These are phyloP conservation scores for Neurospora sp. DNA, from an alignment of 495 filamentous ascomycete genomes.

Conservation along the genomic window DNA sequence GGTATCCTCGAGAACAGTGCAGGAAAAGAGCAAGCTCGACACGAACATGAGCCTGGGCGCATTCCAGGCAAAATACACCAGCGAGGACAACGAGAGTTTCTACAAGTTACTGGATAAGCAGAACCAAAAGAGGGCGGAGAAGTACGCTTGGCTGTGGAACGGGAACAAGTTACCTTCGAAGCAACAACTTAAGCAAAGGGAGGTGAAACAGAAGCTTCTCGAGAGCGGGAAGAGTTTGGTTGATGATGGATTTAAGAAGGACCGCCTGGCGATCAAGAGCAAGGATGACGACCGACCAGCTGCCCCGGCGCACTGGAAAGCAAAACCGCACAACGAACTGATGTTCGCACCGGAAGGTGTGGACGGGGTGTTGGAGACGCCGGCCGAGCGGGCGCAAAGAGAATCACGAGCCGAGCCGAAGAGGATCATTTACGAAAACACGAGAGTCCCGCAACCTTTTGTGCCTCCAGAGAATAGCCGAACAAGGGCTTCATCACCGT, in stretches of 20 bases:
- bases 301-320: slow-evolving; percentile 66
- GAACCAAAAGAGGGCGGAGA: slow-evolving; percentile 70
- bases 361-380: slow-evolving; percentile 57
- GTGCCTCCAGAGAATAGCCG: slow-evolving; percentile 13
- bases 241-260: slow-evolving; percentile 43
- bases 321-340: slow-evolving; percentile 63
- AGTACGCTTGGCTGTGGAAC: slow-evolving; percentile 78
- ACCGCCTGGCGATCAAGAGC: slow-evolving; percentile 46
- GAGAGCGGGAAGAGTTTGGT: slow-evolving; percentile 31
- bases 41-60: slow-evolving; percentile 69
- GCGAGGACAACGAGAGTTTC: slow-evolving; percentile 94
- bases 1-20: slow-evolving; percentile 27
- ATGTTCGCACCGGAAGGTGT: slow-evolving; percentile 78
- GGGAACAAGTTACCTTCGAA: slow-evolving; percentile 83
- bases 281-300: slow-evolving; percentile 60
- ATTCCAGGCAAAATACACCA: slow-evolving; percentile 89
- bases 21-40: slow-evolving; percentile 49
- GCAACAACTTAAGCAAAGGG: slow-evolving; percentile 71
- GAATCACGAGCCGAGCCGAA: slow-evolving; percentile 68
- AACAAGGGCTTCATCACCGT: slow-evolving; percentile 58
- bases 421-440: slow-evolving; percentile 73
- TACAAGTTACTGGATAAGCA: slow-evolving; percentile 86
- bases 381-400: slow-evolving; percentile 53
- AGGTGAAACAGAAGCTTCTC: slow-evolving; percentile 52
- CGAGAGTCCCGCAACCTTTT: slow-evolving; percentile 48